A percentile compares a stretch with the other conserved stretches of the same genome.
Conservation (phyloP, 805 yeast genomes). For the Diddensiella caesifluorescens region DNA sequence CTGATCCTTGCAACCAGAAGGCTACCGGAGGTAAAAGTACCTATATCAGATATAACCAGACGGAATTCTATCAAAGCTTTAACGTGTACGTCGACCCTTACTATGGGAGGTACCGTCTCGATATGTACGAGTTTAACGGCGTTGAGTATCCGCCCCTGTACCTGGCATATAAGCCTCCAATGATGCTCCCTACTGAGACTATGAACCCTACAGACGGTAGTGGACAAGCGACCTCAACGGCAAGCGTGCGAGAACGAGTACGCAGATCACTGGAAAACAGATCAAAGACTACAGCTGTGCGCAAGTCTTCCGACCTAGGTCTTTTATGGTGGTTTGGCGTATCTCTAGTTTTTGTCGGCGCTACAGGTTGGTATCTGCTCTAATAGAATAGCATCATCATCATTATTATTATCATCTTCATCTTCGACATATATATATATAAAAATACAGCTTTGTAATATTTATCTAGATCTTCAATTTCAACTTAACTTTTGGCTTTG, state of each 20-base stretch:
- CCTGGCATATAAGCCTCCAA: slow-evolving; percentile 87
- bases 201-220: slow-evolving; percentile 69
- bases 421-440: neutral
- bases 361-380: slow-evolving; percentile 31
- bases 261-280: slow-evolving; percentile 76
- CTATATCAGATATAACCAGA: slow-evolving; percentile 70
- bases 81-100: slow-evolving; percentile 64
- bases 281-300: slow-evolving; percentile 64
- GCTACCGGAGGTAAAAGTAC: slow-evolving; percentile 35
- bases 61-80: slow-evolving; percentile 53
- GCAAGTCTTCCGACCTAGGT: slow-evolving; percentile 20
- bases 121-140: slow-evolving; percentile 68
- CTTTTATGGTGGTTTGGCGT: slow-evolving; percentile 39
- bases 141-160: slow-evolving; percentile 79
- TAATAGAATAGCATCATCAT: neutral
- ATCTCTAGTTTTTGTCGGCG: slow-evolving; percentile 34
- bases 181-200: slow-evolving; percentile 91
- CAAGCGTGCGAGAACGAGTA: slow-evolving; percentile 33
- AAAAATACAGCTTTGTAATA: neutral
- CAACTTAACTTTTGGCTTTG: slow-evolving; percentile 6
- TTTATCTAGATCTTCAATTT: slow-evolving; percentile 6
- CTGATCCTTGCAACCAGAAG: slow-evolving; percentile 74
- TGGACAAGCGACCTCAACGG: slow-evolving; percentile 13
- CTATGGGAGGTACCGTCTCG: slow-evolving; percentile 76
- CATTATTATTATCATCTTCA: neutral